Evolutionary conservation across 805 yeast species (phyloP).

Genomic region (Metschnikowia hibisci): DNA sequence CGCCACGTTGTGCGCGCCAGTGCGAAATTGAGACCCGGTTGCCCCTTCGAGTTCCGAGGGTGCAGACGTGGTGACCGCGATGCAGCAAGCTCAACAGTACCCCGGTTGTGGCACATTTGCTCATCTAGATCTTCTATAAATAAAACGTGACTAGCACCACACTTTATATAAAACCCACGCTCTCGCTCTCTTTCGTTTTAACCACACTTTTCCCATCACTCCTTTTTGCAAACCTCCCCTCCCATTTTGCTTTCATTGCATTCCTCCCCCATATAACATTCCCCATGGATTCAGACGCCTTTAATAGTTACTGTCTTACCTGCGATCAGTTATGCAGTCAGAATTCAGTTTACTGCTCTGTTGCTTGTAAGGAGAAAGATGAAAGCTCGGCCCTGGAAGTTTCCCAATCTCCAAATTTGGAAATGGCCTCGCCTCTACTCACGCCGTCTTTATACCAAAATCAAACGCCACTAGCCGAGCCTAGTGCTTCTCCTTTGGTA

Average conservation of each 20-base stretch:
- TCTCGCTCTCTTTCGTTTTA: background rate
- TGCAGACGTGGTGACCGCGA: constrained; percentile 5
- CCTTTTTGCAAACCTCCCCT: background rate
- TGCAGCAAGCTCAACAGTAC: constrained; percentile 1
- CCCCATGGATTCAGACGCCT: constrained; percentile 19
- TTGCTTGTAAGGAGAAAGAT: constrained; percentile 31
- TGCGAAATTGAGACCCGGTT: background rate
- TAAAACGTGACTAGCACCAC: constrained; percentile 15
- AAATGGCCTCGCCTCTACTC: constrained; percentile 36
- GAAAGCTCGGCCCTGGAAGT: constrained; percentile 22
- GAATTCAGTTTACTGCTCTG: constrained; percentile 24
- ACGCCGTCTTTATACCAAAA: constrained; percentile 34
- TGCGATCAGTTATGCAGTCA: constrained; percentile 19
- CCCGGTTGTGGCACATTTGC: constrained; percentile 6
- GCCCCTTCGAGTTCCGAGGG: constrained; percentile 7
- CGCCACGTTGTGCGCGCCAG: background rate
- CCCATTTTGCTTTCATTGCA: background rate
- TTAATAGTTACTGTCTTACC: constrained; percentile 20
- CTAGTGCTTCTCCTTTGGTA: constrained; percentile 23
- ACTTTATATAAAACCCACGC: constrained; percentile 6
- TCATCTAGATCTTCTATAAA: constrained; percentile 17
- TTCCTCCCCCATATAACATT: background rate
- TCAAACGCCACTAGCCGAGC: constrained; percentile 14
- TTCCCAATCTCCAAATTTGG: constrained; percentile 16
- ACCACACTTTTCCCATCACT: background rate